Evolutionary conservation across 495 filamentous ascomycete species (phyloP).

Genomic region (Xylaria venustula): DNA sequence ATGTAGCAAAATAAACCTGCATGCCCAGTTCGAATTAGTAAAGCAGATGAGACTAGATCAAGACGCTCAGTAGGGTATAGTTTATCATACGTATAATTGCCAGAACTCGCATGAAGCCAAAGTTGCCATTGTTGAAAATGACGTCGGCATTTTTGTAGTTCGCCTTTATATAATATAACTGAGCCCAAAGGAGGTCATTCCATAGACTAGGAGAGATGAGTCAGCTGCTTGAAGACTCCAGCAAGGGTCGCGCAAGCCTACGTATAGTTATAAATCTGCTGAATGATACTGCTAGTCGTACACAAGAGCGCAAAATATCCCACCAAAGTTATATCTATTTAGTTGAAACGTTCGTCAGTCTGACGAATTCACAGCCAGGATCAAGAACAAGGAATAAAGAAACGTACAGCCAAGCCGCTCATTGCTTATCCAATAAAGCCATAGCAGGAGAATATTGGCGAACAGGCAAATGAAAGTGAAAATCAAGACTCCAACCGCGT

Average conservation of each 20-base stretch:
- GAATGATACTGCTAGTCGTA: slow-evolving; percentile 16
- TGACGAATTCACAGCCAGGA: neutral
- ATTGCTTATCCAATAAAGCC: slow-evolving; percentile 14
- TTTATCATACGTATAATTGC: slow-evolving; percentile 13
- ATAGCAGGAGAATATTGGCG: slow-evolving; percentile 14
- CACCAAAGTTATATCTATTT: slow-evolving; percentile 13
- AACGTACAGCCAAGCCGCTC: slow-evolving; percentile 15
- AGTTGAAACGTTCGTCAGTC: neutral
- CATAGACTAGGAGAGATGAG: slow-evolving; percentile 3
- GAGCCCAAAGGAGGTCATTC: slow-evolving; percentile 15
- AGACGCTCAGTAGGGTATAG: neutral
- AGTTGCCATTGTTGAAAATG: slow-evolving; percentile 20
- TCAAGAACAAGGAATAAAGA: neutral
- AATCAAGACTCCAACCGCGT: slow-evolving; percentile 10
- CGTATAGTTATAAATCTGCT: slow-evolving; percentile 20
- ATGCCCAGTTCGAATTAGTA: neutral
- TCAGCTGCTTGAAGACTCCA: neutral
- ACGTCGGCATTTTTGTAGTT: slow-evolving; percentile 18
- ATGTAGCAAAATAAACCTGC: slow-evolving; percentile 13
- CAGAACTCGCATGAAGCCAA: slow-evolving; percentile 16
- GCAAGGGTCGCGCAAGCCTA: neutral
- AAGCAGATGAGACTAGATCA: neutral
- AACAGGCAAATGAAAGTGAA: slow-evolving; percentile 16
- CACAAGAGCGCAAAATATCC: slow-evolving; percentile 18
- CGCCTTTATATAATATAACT: slow-evolving; percentile 16